A percentile compares a stretch with the other conserved stretches of the same genome.
phyloP scores from a whole-genome alignment of 305 asterid genomes.

The Salvia sclarea region DNA sequence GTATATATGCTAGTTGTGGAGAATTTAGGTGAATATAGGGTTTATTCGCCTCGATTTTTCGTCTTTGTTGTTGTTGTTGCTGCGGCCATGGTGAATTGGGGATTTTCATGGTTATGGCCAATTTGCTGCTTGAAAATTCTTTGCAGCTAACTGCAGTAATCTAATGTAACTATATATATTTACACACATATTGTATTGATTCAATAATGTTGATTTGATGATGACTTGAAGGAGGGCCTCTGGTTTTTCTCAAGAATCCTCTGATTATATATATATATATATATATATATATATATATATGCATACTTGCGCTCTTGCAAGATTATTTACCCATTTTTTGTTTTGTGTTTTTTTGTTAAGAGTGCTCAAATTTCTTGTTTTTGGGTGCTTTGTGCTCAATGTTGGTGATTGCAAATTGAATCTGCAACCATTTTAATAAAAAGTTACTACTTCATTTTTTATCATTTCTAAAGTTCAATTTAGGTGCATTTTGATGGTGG shows the following conservation, averaged over 20 bases:
- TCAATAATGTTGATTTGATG: constrained; percentile 36
- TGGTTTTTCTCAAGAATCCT: constrained; percentile 14
- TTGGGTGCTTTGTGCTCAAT: background rate
- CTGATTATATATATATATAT: background rate
- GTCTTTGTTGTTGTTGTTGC: constrained; percentile 28
- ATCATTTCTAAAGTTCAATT: too few species aligned
- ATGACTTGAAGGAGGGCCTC: constrained; percentile 30
- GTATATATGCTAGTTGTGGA: constrained; percentile 41
- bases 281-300: too few species aligned
- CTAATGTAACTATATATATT: constrained; percentile 25
- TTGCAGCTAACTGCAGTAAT: constrained; percentile 32
- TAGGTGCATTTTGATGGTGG: too few species aligned
- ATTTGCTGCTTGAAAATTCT: constrained; percentile 32
- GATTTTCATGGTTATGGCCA: constrained; percentile 25
- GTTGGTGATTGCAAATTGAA: too few species aligned
- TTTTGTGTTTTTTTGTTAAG: background rate
- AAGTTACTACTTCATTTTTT: too few species aligned
- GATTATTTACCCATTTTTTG: background rate
- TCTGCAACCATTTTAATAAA: too few species aligned
- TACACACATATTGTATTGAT: constrained; percentile 34
- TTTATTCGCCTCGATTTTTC: constrained; percentile 34
- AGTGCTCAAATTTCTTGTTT: background rate
- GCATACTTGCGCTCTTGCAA: background rate
- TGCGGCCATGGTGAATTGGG: constrained; percentile 41
- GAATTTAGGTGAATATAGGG: constrained; percentile 34